Conservation (phyloP, 176 grass and related monocot species). For the Guadua angustifolia region DNA sequence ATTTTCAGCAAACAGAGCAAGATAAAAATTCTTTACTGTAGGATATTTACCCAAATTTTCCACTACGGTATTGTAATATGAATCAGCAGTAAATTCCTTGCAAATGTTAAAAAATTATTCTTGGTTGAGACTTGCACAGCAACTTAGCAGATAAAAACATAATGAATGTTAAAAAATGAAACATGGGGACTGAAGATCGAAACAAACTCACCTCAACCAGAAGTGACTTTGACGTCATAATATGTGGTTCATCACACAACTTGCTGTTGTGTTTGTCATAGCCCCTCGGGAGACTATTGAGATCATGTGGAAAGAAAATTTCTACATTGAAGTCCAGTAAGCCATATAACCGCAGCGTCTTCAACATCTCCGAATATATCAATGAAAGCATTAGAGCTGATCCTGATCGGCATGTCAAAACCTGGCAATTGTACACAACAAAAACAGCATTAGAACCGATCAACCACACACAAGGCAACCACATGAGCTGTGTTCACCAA, state of each 20-base stretch:
- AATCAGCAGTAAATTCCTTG: neutral
- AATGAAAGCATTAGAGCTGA: conserved; percentile 74
- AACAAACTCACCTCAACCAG: conserved; percentile 69
- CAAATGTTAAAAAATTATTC: neutral
- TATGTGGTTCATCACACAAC: conserved; percentile 65
- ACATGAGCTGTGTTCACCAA: neutral
- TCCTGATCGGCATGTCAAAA: conserved; percentile 83
- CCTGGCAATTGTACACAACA: conserved; percentile 42
- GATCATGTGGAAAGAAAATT: conserved; percentile 76
- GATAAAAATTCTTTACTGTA: conserved; percentile 6
- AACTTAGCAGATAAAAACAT: conserved; percentile 10
- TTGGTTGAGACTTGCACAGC: neutral
- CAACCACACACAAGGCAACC: neutral
- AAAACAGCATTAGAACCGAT: conserved; percentile 29
- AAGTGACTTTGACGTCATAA: conserved; percentile 78
- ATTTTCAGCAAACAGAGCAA: neutral
- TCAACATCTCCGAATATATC: conserved; percentile 92
- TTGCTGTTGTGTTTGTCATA: conserved; percentile 80
- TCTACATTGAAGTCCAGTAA: conserved; percentile 82
- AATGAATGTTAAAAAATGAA: neutral
- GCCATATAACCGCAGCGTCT: conserved; percentile 62
- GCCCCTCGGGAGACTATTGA: conserved; percentile 67
- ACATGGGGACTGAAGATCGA: neutral
- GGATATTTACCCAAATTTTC: neutral
- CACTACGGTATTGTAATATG: neutral